Base-by-base conservation (phyloP, 768 basidiomycete species). In the Tephrocybe rancida region DNA sequence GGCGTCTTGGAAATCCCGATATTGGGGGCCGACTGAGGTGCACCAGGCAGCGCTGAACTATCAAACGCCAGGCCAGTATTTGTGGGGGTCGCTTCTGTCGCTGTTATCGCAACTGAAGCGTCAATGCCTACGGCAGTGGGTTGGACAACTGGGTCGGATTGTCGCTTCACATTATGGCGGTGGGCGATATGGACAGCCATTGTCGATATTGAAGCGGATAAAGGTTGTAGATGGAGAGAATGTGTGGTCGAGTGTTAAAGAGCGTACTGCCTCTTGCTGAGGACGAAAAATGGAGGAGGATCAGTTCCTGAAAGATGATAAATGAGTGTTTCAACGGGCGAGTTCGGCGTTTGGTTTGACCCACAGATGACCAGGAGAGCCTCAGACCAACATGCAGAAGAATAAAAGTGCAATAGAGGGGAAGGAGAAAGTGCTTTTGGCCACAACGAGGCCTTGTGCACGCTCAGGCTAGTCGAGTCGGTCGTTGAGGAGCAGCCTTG, bases 61-160 rank as follows among this genome's bases (percentile, higher is more conserved):
- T 69, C 62, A 11, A 66, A 35, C 13, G 47, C 60, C 6, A 71
- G 57, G 5, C 21, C 43, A 18, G 48, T 50, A 8, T 32, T 29
- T 21, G 53, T 37, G 5, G 57, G 27, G 16, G 52, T 42, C 3
- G 25, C 38, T 1, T 26, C 25, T 3, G 35, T 47, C 18, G 58
- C 56, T 13, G 59, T 60, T 14, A 55, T 44, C 4, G 56, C 48
- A 6, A 16, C 35, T 7, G 54, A 45, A 5, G 32, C 44, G 13
- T 18, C 50, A 26, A 69, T 43, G 22, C 65, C 70, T 18, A 46
- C 56, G 11, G 62, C 54, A n/a, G 68, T 21, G 5, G 39, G 62
- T 19, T 43, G 4, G 10, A 30, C n/a, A 22, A 46, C 2, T 21
- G 48, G 37, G 30, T 51, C 29, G 29, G 5, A 54, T 44, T 55